A percentile compares a stretch with the other conserved stretches of the same genome.
phyloP scores from a whole-genome alignment of 306 rosid species.

The Medicago arabica region DNA sequence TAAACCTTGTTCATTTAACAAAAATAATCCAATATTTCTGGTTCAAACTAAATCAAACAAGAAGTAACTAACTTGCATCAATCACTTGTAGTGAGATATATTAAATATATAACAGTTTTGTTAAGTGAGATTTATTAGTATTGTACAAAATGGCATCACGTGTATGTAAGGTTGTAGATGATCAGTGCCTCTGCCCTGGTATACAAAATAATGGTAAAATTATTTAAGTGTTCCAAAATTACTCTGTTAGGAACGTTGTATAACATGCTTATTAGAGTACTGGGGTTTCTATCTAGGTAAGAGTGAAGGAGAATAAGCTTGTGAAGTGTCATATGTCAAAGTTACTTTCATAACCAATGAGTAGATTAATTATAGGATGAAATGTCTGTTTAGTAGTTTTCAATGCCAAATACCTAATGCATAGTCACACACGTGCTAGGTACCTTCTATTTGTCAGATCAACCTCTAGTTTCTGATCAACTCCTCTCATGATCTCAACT shows the following conservation, averaged over 20 bases:
- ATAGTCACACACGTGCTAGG: conserved; percentile 51
- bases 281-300: conserved; percentile 31
- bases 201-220: too few relatives aligned
- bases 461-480: conserved; percentile 14
- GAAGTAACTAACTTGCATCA: too few relatives aligned
- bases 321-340: conserved; percentile 48
- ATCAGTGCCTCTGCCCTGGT: not conserved
- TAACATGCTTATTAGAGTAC: conserved; percentile 32
- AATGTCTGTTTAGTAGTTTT: conserved; percentile 51
- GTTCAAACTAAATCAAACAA: too few relatives aligned
- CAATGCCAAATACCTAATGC: conserved; percentile 29
- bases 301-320: conserved; percentile 23
- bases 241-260: conserved; percentile 35
- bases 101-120: too few relatives aligned
- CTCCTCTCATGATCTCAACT: conserved; percentile 6
- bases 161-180: not conserved
- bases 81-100: too few relatives aligned
- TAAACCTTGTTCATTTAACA: too few relatives aligned
- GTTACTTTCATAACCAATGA: conserved; percentile 34
- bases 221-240: not conserved
- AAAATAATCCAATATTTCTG: too few relatives aligned
- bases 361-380: conserved; percentile 45
- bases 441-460: conserved; percentile 36
- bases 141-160: not conserved
- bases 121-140: too few relatives aligned